Base-by-base conservation (phyloP, 2,329 filamentous ascomycete genomes). In the Microdochium trichocladiopsis region DNA sequence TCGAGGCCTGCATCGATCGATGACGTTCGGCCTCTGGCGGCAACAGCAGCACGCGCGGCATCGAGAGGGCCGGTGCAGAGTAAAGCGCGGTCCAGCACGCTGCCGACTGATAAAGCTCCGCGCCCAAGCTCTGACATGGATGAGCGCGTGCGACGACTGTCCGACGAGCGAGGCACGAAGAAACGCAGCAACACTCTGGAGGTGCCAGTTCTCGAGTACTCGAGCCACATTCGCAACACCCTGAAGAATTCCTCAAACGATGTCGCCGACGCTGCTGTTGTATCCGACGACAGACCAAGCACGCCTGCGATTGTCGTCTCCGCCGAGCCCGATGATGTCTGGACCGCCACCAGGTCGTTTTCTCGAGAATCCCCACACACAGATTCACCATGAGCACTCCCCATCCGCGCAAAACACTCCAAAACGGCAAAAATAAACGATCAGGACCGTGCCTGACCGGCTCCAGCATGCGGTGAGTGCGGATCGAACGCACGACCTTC, bases 121-220 rank as follows among this genome's bases (percentile, higher is more conserved):
- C 55, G 2, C 22, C 25, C n/a, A 52, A 55, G 1, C 12, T 21
- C 16, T 33, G 43, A 22, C 43, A 43, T n/a, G 21, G 23, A 2
- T 43, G 51, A 4, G 25, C 54, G 2, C 49, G 50, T 14, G 22
- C 52, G 22, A 23, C 43, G 45, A 61, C n/a, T 52, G 31, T 25
- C 10, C 36, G 1, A 52, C 60, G 59, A 57, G 60, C 57, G 45
- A 60, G 57, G 22, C 33, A 33, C 47, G 55, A 55, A 37, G 52
- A 31, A 24, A 22, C 57, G 67, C 52, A 53, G 64, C 3, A 61
- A 64, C 18, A 69, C 66, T 1, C 64, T 70, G 6, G 61, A 67
- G 28, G 66, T 70, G 22, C 67, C 67, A 0, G 53, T 36, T 11
- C 31, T 57, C 14, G 11, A 53, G 16, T 36, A 59, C 55, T 51